Evolutionary conservation across 164 flowering plant genomes (phyloP), one percentile per base, ranked within the genome.

Genomic region (Brasenia schreberi): DNA sequence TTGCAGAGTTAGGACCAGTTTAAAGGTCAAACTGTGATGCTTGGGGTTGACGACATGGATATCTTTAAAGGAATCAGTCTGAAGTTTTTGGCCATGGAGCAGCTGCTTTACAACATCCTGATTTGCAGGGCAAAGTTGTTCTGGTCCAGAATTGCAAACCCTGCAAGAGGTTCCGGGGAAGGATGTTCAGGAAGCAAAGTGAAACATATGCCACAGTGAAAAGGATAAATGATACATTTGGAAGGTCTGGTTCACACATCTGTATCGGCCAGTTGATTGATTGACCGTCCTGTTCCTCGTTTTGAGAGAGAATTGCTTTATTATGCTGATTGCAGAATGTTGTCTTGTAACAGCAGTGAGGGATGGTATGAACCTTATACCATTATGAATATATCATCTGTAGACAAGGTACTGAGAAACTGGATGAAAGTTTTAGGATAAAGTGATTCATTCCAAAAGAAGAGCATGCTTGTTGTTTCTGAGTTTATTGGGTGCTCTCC

Each of bases 401-500:
- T 43, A 75, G 90, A 1, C 90, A 87, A 70, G 87, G 94, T 5
- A 87, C 78, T 63, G 82, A 74, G 56, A 81, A 62, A 60, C 67
- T 87, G 76, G 84, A 87, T 69, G 77, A 71, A n/a, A n/a, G n/a
- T n/a, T n/a, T n/a, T n/a, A n/a, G n/a, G n/a, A n/a, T n/a, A n/a
- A n/a, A n/a, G n/a, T n/a, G n/a, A n/a, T n/a, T n/a, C n/a, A n/a
- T n/a, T n/a, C n/a, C n/a, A n/a, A n/a, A n/a, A n/a, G n/a, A n/a
- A n/a, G 74, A 88, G 94, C 73, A 81, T 86, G 87, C 62, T 88
- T 56, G 86, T 88, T 45, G 87, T 87, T 0, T 87, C 94, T 1
- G 90, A 87, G 75, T 87, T 87, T 60, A 84, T 87, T 59, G 93
- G 93, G n/a, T 87, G 93, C 63, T 87, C 93, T 4, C 93, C 93